Base-by-base conservation (phyloP, 495 filamentous ascomycete species). In the Friedmanniomyces endolithicus region DNA sequence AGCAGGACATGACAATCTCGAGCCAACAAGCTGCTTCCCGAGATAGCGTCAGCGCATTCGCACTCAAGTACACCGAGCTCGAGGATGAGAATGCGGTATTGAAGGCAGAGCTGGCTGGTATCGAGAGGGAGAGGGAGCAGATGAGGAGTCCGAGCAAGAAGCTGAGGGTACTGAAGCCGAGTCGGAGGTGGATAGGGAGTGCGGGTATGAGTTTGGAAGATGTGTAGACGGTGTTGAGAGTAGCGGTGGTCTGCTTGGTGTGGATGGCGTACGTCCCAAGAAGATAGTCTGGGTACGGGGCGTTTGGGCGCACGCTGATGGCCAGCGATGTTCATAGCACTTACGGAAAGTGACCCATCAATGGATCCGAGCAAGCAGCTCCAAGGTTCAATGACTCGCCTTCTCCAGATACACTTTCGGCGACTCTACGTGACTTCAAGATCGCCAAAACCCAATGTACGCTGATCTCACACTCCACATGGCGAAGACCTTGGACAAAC, bases 161-260 rank as follows among this genome's bases (percentile, higher is more conserved):
- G 68, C 59, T 69, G 53, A 63, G 67, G 61, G 65, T 67, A 47
- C 57, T 71, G 46, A 71, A 71, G 64, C 68, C 52, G 14, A 48
- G 43, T 48, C 45, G 63, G 61, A 67, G 58, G 56, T 71, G 68
- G 68, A 59, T 63, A 33, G 66, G 60, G 17, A 63, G 63, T 50
- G 63, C 50, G 27, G 56, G 31, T 39, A n/a, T 61, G 51, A 55
- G 61, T 31, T 49, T 64, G 53, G 62, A 61, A 1, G 49, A 52
- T 52, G 6, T 47, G 44, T 47, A 41, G 17, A 19, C 6, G 6
- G 37, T 14, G 6, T 8, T 8, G 8, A 16, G 16, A 35, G 8
- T 35, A 16, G 16, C 33, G 33, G 33, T 35, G 8, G 8, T 35
- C 16, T 35, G 8, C 16, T 35, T 19, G 37, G 37, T 14, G 37